Base-by-base conservation (phyloP, 2,329 filamentous ascomycete genomes). In the Hymenoscyphus repandus region DNA sequence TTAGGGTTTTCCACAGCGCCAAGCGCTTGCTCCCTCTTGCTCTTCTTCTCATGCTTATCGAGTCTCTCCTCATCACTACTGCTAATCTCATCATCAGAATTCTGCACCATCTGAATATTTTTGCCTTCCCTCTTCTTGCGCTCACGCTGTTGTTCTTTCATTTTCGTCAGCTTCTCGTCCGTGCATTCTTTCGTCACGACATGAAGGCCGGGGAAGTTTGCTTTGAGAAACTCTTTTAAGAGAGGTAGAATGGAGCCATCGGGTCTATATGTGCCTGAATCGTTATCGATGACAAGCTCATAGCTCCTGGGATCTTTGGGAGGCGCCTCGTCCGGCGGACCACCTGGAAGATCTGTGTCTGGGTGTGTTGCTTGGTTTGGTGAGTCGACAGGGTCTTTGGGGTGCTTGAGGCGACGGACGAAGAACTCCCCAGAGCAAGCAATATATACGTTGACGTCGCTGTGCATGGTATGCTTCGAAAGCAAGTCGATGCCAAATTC, bases 401-500 rank as follows among this genome's bases (percentile, higher is more conserved):
- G 73, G 52, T 80, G 74, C 55, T 74, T 78, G 22, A 88, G 74
- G 2, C 86, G 79, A 12, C 90, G 81, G 55, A 97, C 78, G 67
- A 96, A 93, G 69, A 97, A 97, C 65, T 97, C 92, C 38, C 92
- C 92, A 0, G 88, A 90, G 66, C 85, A 96, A 18, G 91, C 92
- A 57, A 96, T 89, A 67, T 96, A 96, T 2, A 88, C 86, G 33
- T 84, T 87, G 1, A 96, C 91, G 67, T 96, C 85, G 58, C 88
- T 92, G 71, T 97, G 92, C 90, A 97, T 96, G 37, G 90, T 95
- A 69, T 97, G 92, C 68, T 97, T 97, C 68, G 85, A 90, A 62
- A 97, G 71, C 68, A 96, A 75, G 70, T 96, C 92, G 62, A 97
- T 90, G 47, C 91, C 90, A 53, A 96, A 96, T 63, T 96, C 91